Conservation (phyloP, 2,329 filamentous ascomycete genomes). For the Pseudogymnoascus sp. region DNA sequence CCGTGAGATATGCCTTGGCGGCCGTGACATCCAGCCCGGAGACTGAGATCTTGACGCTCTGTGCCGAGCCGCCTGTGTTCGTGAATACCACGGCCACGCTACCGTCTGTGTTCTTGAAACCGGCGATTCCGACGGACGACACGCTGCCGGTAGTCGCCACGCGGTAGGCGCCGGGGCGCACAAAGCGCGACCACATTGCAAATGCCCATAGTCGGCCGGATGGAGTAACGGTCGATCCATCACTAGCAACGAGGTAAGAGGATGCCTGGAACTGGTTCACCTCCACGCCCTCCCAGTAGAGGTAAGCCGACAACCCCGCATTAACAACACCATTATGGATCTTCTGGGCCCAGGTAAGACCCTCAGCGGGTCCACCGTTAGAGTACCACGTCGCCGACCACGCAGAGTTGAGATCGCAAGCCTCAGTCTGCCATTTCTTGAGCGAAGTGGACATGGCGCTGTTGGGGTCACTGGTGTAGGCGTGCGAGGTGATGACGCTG, state of each 20-base stretch:
- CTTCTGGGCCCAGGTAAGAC: slow-evolving; percentile 47
- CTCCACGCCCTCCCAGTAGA: slow-evolving; percentile 38
- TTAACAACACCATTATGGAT: slow-evolving; percentile 42
- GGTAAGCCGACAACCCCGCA: slow-evolving; percentile 41
- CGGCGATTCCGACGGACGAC: slow-evolving; percentile 4
- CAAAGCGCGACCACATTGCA: slow-evolving; percentile 16
- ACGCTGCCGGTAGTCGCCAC: slow-evolving; percentile 10
- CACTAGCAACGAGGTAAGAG: neutral
- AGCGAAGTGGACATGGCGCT: slow-evolving; percentile 34
- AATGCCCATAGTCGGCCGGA: slow-evolving; percentile 19
- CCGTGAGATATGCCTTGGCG: neutral
- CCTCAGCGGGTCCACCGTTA: slow-evolving; percentile 40
- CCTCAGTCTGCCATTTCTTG: slow-evolving; percentile 45
- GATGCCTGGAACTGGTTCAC: neutral
- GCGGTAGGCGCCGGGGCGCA: slow-evolving; percentile 16
- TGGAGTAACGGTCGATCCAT: neutral
- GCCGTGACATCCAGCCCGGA: neutral
- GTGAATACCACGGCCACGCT: slow-evolving; percentile 16
- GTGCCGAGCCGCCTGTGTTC: slow-evolving; percentile 14
- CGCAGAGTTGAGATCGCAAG: slow-evolving; percentile 36
- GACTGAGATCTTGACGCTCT: neutral
- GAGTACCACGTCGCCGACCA: slow-evolving; percentile 40
- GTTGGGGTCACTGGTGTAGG: slow-evolving; percentile 33
- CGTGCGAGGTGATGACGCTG: slow-evolving; percentile 34
- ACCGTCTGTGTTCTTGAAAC: slow-evolving; percentile 18